Evolutionary conservation across 1,284 basidiomycete species (phyloP).

Genomic region (Sutorius eximius): DNA sequence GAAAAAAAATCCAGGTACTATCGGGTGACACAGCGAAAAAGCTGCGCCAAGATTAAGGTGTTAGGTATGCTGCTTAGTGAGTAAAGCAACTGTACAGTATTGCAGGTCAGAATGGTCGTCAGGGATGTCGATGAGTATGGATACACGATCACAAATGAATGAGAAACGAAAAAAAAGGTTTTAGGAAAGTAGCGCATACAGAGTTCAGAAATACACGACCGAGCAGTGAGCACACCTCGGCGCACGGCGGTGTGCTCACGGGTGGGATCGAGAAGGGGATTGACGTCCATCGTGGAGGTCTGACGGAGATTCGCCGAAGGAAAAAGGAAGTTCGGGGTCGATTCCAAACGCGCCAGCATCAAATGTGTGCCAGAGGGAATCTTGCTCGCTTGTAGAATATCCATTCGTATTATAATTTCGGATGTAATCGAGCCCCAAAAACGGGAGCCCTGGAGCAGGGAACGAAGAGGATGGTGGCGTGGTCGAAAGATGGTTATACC

Average conservation of each 20-base stretch:
- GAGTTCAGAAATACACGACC: conserved; percentile 11
- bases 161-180: conserved; percentile 3
- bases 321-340: conserved; percentile 74
- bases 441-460: conserved; percentile 68
- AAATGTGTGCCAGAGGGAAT: conserved; percentile 70
- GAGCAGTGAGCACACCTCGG: background rate
- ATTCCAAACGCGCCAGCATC: conserved; percentile 68
- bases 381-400: conserved; percentile 53
- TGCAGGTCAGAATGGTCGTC: conserved; percentile 18
- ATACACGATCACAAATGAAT: conserved; percentile 24
- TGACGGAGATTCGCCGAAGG: conserved; percentile 41
- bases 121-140: conserved; percentile 22
- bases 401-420: conserved; percentile 61
- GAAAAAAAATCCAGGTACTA: background rate
- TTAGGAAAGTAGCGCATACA: conserved; percentile 14
- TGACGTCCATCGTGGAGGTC: conserved; percentile 33
- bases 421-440: conserved; percentile 76
- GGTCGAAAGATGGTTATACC: conserved; percentile 47
- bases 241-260: conserved; percentile 6
- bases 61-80: conserved; percentile 32
- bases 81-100: conserved; percentile 43
- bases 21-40: conserved; percentile 10
- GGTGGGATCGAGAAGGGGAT: conserved; percentile 26
- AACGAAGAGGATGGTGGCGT: conserved; percentile 62
- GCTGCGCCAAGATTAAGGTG: conserved; percentile 24